Conservation (phyloP, 352 stramenopile genomes). For the Plasmopara viticola region DNA sequence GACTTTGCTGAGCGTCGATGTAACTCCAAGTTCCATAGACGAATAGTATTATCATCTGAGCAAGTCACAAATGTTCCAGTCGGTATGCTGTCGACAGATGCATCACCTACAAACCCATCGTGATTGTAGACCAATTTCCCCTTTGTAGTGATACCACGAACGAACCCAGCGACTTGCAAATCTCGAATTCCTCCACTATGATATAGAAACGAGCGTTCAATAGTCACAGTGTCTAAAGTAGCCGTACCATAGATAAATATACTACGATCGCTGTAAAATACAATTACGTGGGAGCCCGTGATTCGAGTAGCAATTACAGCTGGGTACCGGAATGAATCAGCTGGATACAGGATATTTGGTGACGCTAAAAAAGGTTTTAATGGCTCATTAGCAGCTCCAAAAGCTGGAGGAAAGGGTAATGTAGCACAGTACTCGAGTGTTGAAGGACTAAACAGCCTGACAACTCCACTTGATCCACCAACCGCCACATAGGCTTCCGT, state of each 20-base stretch:
- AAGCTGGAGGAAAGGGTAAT: constrained; percentile 67
- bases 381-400: constrained; percentile 38
- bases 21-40: constrained; percentile 81
- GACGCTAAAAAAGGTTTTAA: constrained; percentile 2
- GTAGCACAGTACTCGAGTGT: constrained; percentile 70
- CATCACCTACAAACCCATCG: constrained; percentile 11
- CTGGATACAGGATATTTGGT: constrained; percentile 34
- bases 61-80: constrained; percentile 77
- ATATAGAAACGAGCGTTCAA: constrained; percentile 75
- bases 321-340: constrained; percentile 49
- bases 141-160: constrained; percentile 45
- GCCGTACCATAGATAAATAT: constrained; percentile 74
- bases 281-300: constrained; percentile 52
- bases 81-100: constrained; percentile 25
- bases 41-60: constrained; percentile 80
- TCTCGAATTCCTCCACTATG: constrained; percentile 70
- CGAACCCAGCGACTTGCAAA: constrained; percentile 43
- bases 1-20: constrained; percentile 35
- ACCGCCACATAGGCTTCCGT: constrained; percentile 67
- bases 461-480: constrained; percentile 51
- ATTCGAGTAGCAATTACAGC: constrained; percentile 52
- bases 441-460: constrained; percentile 64
- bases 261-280: constrained; percentile 72
- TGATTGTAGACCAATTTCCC: constrained; percentile 51
- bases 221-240: constrained; percentile 37